Base-by-base conservation (phyloP, 2,329 filamentous ascomycete species). In the Reticulascus tulasneorum region DNA sequence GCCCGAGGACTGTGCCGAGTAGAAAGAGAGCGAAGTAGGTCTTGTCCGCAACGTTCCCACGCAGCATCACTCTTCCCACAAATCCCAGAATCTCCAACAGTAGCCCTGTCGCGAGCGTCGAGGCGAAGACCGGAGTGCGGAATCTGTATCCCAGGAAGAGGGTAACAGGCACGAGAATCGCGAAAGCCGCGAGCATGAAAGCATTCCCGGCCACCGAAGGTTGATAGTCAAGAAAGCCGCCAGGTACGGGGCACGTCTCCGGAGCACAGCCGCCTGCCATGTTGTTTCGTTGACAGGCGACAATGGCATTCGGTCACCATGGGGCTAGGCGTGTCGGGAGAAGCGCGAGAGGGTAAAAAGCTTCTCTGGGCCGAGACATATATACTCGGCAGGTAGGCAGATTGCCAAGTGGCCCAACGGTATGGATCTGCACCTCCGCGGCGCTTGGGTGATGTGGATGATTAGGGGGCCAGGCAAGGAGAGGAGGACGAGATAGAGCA, bases 31-130 rank as follows among this genome's bases (percentile, higher is more conserved):
- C 52, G 42, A 73, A 71, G 38, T 54, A 61, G 4, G 51, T 49
- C 30, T 56, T 53, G 39, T 51, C 60, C 24, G 54, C 52, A 8
- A 50, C 48, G 19, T 57, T 46, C 7, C 47, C 51, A 26, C 58
- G 56, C 10, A 73, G 58, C 20, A 73, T 48, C 7, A 74, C 37
- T 23, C 66, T 62, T 5, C 67, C 70, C 11, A 63, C 52, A 41
- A 73, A 74, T 11, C 69, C 69, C 27, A 71, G 23, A 7, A 67
- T 51, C 40, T 72, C 67, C 7, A 73, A 42, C 6, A 62, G 40
- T 11, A 73, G 51, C 3, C 69, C 70, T 0, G 55, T 53, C 4
- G 60, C 51, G 34, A 75, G 45, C 3, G 56, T 49, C 2, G 55
- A 52, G 3, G 67, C 56, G 51, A 72, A 72, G 5, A 63, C 35